Percentiles rank a stretch among this genome's conserved stretches.
phyloP scores from a whole-genome alignment of 1,284 basidiomycete species.

The Serendipita sp. region DNA sequence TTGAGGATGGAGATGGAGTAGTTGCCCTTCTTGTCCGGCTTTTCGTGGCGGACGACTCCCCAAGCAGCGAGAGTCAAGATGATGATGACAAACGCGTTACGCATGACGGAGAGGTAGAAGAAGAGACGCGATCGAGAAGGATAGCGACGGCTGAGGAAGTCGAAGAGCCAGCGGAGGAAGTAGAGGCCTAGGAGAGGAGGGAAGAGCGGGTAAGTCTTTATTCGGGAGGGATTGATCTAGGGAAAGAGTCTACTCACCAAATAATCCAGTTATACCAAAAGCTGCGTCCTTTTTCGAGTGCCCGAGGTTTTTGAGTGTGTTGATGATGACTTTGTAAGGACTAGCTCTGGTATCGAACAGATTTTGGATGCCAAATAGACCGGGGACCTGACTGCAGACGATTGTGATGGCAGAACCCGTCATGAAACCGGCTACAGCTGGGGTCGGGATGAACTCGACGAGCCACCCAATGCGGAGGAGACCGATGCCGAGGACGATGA shows the following conservation, averaged over 20 bases:
- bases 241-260: constrained; percentile 17
- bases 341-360: constrained; percentile 73
- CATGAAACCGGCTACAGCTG: constrained; percentile 89
- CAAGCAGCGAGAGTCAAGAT: constrained; percentile 75
- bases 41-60: constrained; percentile 60
- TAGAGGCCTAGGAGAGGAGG: constrained; percentile 40
- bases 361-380: constrained; percentile 64
- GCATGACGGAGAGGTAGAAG: constrained; percentile 75
- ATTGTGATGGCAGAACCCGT: constrained; percentile 85
- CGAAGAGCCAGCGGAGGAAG: constrained; percentile 53
- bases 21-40: constrained; percentile 35
- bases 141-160: constrained; percentile 44
- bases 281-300: constrained; percentile 70
- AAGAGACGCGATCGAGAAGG: constrained; percentile 64
- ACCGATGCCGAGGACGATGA: constrained; percentile 86
- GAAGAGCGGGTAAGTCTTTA: not conserved
- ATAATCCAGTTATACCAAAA: constrained; percentile 70
- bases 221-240: not conserved
- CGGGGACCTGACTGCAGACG: constrained; percentile 71
- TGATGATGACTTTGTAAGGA: constrained; percentile 82
- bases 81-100: constrained; percentile 80
- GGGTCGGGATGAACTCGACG: constrained; percentile 86
- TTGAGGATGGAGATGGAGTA: constrained; percentile 80
- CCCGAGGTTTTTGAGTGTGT: constrained; percentile 75
- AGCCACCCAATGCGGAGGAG: constrained; percentile 89